A percentile compares a stretch with the other conserved stretches of the same genome.
phyloP scores from a whole-genome alignment of 495 filamentous ascomycete genomes.

The Tuber borchii region DNA sequence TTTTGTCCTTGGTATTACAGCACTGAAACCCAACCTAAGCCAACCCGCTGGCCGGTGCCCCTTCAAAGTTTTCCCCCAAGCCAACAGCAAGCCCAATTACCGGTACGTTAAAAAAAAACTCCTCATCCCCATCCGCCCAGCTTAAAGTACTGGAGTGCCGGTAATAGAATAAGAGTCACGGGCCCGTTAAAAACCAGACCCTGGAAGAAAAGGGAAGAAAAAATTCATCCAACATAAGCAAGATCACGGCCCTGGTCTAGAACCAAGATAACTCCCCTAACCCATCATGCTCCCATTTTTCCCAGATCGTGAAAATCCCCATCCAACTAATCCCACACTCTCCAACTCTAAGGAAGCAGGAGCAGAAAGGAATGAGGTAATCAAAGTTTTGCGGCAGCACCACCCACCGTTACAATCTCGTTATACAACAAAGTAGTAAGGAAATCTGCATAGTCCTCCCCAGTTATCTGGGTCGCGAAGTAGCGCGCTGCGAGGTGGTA shows the following conservation, averaged over 20 bases:
- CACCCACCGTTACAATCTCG: conserved; percentile 81
- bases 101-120: too few relatives aligned
- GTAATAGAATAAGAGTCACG: background rate
- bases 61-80: background rate
- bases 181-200: background rate
- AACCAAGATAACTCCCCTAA: background rate
- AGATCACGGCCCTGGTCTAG: background rate
- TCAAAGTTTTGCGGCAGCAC: conserved; percentile 38
- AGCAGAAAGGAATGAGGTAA: background rate
- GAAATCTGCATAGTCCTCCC: conserved; percentile 96
- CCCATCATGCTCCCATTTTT: background rate
- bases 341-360: background rate
- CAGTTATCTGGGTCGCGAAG: conserved; percentile 86
- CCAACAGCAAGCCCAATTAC: background rate
- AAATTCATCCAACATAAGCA: background rate
- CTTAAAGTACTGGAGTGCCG: background rate
- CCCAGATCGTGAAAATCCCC: background rate
- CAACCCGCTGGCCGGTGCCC: background rate
- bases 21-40: background rate
- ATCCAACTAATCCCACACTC: background rate
- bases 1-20: background rate
- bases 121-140: background rate
- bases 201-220: background rate
- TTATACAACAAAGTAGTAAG: conserved; percentile 91
- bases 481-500: conserved; percentile 85